Percentiles rank a stretch among this genome's conserved stretches.
These are phyloP conservation scores for Artemisia tridentata DNA, from an alignment of 129 eudicot species.

Conservation along the genomic window DNA sequence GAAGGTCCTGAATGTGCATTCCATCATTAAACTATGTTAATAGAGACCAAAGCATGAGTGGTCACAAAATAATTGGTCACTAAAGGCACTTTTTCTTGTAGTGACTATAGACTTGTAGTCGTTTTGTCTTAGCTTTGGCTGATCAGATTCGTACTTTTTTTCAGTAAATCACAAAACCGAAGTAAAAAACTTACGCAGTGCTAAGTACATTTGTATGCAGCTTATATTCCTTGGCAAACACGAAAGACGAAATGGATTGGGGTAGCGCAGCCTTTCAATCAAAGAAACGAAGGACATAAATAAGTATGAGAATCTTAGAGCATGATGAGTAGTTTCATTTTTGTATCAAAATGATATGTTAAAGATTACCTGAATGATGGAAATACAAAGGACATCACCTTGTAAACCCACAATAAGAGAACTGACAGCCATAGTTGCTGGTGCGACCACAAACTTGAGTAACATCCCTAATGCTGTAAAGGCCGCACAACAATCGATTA, in stretches of 20 bases:
- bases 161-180: background rate
- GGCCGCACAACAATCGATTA: conserved; percentile 57
- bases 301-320: background rate
- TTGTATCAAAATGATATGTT: background rate
- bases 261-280: conserved; percentile 60
- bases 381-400: conserved; percentile 47
- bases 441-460: conserved; percentile 54
- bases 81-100: too few relatives aligned
- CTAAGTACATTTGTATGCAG: conserved; percentile 65
- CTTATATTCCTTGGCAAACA: conserved; percentile 69
- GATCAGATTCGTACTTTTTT: too few relatives aligned
- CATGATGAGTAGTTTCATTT: background rate
- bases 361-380: conserved; percentile 54
- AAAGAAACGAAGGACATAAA: background rate
- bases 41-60: too few relatives aligned
- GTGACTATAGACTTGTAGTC: too few relatives aligned
- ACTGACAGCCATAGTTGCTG: conserved; percentile 47
- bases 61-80: too few relatives aligned
- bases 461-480: conserved; percentile 48
- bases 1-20: too few relatives aligned
- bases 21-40: too few relatives aligned
- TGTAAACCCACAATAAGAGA: conserved; percentile 46
- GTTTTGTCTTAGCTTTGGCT: too few relatives aligned
- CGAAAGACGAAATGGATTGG: conserved; percentile 52
- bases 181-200: conserved; percentile 55